Base-by-base conservation (phyloP, 2,329 filamentous ascomycete genomes). In the Exophiala mesophila region DNA sequence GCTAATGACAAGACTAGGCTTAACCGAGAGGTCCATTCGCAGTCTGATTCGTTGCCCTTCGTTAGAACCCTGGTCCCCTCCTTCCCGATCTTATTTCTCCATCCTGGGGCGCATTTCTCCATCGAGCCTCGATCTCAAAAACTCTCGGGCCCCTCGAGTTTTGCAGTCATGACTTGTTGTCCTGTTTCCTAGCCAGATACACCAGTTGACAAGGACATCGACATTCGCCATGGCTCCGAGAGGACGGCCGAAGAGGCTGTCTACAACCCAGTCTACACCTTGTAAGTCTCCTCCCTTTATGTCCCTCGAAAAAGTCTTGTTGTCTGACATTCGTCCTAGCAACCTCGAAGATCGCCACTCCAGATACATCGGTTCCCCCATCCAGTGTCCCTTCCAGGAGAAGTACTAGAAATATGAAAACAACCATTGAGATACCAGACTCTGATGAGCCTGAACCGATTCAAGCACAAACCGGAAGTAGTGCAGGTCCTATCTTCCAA, bases 361-460 rank as follows among this genome's bases (percentile, higher is more conserved):
- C 44, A 24, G 32, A 45, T 17, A 35, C 49, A 19, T 43, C 49
- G 9, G 41, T 41, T 29, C 34, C 52, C 16, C 3, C 32, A n/a
- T 36, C 35, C 17, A 41, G 23, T 39, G 23, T 12, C 16, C 19
- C 39, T 9, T 26, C 32, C 13, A 51, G 31, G 37, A 30, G 41
- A n/a, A 45, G 33, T 41, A 44, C 41, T 24, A 42, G 45, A n/a
- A 28, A 26, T 26, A 39, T 45, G n/a, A 31, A 36, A 29, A 13
- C 36, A 30, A 35, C 23, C 2, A 12, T 26, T 12, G 53, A 55
- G 31, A 57, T 54, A 7, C 53, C 54, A 2, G 47, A 57, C 39
- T 55, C 54, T 12, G 53, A 55, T 23, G 50, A 41, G 4, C 24
- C 41, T n/a, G 53, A 52, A 35, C 37, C 45, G 8, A 17, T 45